Conservation (phyloP, 2,329 filamentous ascomycete species). For the Exophiala alcalophila region DNA sequence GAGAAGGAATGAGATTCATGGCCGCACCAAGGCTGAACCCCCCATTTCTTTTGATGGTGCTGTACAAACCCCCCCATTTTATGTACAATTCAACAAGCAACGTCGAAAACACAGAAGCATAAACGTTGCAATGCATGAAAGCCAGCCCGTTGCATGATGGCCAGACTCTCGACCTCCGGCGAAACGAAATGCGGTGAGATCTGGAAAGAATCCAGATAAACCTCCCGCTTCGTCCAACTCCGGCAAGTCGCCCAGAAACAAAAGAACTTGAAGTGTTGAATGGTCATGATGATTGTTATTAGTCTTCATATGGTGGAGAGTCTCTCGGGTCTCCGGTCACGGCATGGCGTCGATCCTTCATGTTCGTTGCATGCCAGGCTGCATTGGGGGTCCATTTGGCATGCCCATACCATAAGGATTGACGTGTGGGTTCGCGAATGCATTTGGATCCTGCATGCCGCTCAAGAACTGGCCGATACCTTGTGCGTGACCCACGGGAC, state of each 20-base stretch:
- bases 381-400: slow-evolving; percentile 34
- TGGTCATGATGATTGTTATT: slow-evolving; percentile 16
- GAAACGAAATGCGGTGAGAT: slow-evolving; percentile 1
- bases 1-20: slow-evolving; percentile 12
- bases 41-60: slow-evolving; percentile 22
- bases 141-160: slow-evolving; percentile 20
- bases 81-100: slow-evolving; percentile 23
- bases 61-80: slow-evolving; percentile 25
- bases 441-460: slow-evolving; percentile 37
- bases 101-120: slow-evolving; percentile 3
- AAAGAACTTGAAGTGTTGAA: slow-evolving; percentile 14
- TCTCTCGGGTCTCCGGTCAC: background rate
- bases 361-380: slow-evolving; percentile 30
- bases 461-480: slow-evolving; percentile 51
- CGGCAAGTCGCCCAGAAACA: background rate
- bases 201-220: background rate
- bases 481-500: slow-evolving; percentile 85
- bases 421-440: slow-evolving; percentile 35
- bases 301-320: slow-evolving; percentile 1
- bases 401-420: slow-evolving; percentile 46
- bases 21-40: slow-evolving; percentile 8
- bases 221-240: slow-evolving; percentile 4
- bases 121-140: slow-evolving; percentile 3
- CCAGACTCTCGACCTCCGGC: slow-evolving; percentile 1
- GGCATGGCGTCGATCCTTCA: slow-evolving; percentile 10